Base-by-base conservation (phyloP, 495 filamentous ascomycete genomes). In the Bacidia rubella region DNA sequence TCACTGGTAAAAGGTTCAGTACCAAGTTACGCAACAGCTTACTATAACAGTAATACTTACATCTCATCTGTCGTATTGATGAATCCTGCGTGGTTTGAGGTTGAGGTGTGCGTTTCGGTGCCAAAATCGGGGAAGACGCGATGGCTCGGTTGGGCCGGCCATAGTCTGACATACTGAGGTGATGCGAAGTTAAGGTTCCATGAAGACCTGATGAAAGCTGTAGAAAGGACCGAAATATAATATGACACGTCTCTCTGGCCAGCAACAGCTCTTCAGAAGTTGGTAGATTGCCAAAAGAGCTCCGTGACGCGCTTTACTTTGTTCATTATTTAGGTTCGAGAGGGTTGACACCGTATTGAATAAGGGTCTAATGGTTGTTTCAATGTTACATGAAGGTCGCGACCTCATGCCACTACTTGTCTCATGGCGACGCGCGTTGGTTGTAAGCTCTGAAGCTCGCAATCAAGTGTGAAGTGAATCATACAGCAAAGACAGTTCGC, bases 1-100 rank as follows among this genome's bases (percentile, higher is more conserved):
- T 97, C 66, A 97, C 86, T 87, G 63, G 53, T 64, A 52, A 32
- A 26, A 38, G 35, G 12, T 12, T 52, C 15, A 52, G 47, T 39
- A 4, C 4, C 20, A 15, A 2, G 25, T 5, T 5, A 39, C 46
- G 51, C 32, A 54, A 48, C n/a, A 24, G 25, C n/a, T 7, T 7
- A 11, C 21, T 17, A 41, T 26, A 17, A 42, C 23, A 21, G 12
- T 3, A 21, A 1, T 2, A 70, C 72, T 63, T 55, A 75, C 73
- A 63, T 70, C 73, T 75, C 74, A 77, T 77, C 43, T 70, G 63
- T 38, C 74, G 71, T 65, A 76, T 68, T 62, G 70, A 68, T 53
- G 75, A 69, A 63, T 71, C 70, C 58, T 75, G 72, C 64, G 70
- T 65, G 63, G 68, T 65, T 58, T 72, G 57, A 25, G 50, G 22